Evolutionary conservation across 2,329 filamentous ascomycete species (phyloP).

Genomic region (Ceratocystiopsis brevicomis): DNA sequence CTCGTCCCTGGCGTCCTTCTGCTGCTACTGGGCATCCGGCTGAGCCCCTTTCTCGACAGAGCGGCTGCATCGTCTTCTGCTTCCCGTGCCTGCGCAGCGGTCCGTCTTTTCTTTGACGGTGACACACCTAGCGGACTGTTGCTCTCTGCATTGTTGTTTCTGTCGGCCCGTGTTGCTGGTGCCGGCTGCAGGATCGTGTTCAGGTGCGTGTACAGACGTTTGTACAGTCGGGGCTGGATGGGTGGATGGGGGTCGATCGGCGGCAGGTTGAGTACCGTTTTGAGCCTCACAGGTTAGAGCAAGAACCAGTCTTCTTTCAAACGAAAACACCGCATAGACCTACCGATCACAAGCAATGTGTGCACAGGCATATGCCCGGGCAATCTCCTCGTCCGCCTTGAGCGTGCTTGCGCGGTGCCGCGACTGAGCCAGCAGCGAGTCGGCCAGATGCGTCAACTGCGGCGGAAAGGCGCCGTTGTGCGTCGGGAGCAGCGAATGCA

Average conservation of each 20-base stretch:
- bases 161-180: not conserved
- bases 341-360: conserved; percentile 80
- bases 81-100: not conserved
- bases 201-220: conserved; percentile 64
- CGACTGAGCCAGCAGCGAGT: conserved; percentile 62
- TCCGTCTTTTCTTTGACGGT: conserved; percentile 3
- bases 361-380: conserved; percentile 66
- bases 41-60: not conserved
- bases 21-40: not conserved
- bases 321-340: not conserved
- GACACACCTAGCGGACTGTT: conserved; percentile 15
- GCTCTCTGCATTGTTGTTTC: conserved; percentile 4
- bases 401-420: conserved; percentile 57
- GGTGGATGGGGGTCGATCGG: conserved; percentile 58
- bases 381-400: conserved; percentile 73
- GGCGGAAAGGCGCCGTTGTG: conserved; percentile 47
- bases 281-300: conserved; percentile 34
- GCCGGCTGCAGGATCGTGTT: conserved; percentile 42
- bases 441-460: conserved; percentile 51
- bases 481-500: conserved; percentile 57
- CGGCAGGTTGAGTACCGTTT: conserved; percentile 57
- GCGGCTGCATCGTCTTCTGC: too few relatives aligned
- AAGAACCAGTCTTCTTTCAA: too few relatives aligned
- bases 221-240: conserved; percentile 63
- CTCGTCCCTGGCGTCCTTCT: conserved; percentile 9